Percentiles rank a stretch among this genome's conserved stretches.
These are phyloP conservation scores for Boletus holoroseus DNA, from an alignment of 1,284 basidiomycete genomes.

Conservation along the genomic window DNA sequence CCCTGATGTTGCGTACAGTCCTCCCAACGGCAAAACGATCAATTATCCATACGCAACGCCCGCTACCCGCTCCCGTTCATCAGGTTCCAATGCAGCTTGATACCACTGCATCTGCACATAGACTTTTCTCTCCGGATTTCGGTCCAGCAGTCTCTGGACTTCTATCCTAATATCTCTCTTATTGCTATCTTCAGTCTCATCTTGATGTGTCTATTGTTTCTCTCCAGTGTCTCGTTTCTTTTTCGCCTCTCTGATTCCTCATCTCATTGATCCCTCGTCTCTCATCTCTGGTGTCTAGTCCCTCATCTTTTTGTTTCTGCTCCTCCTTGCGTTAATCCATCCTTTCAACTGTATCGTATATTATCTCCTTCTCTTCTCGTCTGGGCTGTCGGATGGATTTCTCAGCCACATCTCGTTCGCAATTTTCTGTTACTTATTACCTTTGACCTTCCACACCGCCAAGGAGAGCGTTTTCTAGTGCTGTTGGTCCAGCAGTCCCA, in stretches of 20 bases:
- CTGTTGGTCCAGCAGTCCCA: conserved; percentile 30
- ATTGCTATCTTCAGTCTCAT: conserved; percentile 33
- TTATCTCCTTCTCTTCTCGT: conserved; percentile 28
- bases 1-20: conserved; percentile 31
- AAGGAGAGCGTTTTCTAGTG: conserved; percentile 29
- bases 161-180: conserved; percentile 33
- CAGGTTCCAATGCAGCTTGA: conserved; percentile 35
- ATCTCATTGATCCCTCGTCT: conserved; percentile 10
- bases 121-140: conserved; percentile 25
- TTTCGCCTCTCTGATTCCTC: conserved; percentile 11
- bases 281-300: conserved; percentile 14
- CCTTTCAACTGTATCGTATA: conserved; percentile 32
- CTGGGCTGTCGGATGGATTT: conserved; percentile 32
- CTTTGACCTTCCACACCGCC: conserved; percentile 27
- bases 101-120: conserved; percentile 19
- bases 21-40: conserved; percentile 27
- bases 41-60: conserved; percentile 31
- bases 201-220: conserved; percentile 16
- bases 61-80: conserved; percentile 31
- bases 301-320: conserved; percentile 17
- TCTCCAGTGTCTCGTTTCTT: conserved; percentile 19
- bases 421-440: conserved; percentile 32
- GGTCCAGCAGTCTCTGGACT: conserved; percentile 26
- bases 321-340: conserved; percentile 28
- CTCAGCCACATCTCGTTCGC: conserved; percentile 24